These are phyloP conservation scores for Tricholoma matsutake DNA, from an alignment of 768 basidiomycete species.

Conservation along the genomic window DNA sequence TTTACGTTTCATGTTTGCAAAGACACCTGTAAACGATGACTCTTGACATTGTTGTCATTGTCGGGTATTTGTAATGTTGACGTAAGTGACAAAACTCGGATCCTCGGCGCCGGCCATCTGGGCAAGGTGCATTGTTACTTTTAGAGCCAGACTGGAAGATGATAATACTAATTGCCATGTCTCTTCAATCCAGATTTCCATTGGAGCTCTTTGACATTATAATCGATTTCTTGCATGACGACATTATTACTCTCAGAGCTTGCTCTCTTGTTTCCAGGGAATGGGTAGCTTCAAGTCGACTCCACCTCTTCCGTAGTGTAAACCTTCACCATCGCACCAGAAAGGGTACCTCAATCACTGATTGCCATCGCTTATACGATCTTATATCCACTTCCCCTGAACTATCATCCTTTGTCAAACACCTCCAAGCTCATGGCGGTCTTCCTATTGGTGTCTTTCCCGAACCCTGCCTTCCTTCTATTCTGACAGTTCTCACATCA, in stretches of 20 bases:
- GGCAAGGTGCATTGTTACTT: too few species aligned
- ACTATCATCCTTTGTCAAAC: constrained; percentile 20
- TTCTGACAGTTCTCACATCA: constrained; percentile 12
- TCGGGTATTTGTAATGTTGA: too few species aligned
- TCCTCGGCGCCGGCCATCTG: too few species aligned
- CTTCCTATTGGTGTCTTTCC: constrained; percentile 8
- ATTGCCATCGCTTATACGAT: constrained; percentile 18
- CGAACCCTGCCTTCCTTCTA: constrained; percentile 19
- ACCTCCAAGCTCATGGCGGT: constrained; percentile 18
- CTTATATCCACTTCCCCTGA: constrained; percentile 18
- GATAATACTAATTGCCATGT: constrained; percentile 5
- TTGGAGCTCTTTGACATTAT: constrained; percentile 25
- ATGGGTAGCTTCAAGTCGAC: constrained; percentile 25
- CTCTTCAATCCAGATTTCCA: not conserved
- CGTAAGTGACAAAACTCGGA: too few species aligned
- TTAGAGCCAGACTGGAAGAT: too few species aligned
- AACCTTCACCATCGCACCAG: constrained; percentile 15
- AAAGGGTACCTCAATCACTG: not conserved
- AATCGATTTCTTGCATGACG: constrained; percentile 27
- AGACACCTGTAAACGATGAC: too few species aligned
- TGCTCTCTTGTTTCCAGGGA: constrained; percentile 23
- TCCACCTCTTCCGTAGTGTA: constrained; percentile 22
- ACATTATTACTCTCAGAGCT: constrained; percentile 17
- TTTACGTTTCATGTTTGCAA: too few species aligned
- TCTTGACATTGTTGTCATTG: too few species aligned